Conservation (phyloP, 495 filamentous ascomycete species). For the Penicillium turbatum region DNA sequence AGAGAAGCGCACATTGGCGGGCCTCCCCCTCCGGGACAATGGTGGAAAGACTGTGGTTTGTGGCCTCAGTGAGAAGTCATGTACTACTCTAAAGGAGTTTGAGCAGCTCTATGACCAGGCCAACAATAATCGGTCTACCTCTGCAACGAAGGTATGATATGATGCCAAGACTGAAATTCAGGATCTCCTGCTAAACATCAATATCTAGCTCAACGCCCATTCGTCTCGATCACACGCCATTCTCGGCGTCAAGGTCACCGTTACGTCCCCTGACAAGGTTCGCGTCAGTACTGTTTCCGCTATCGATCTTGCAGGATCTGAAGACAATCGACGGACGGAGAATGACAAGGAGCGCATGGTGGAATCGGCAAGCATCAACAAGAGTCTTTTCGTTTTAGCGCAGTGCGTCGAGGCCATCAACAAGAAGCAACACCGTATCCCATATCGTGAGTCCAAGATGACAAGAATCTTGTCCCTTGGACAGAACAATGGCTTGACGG, state of each 20-base stretch:
- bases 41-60: conserved; percentile 88
- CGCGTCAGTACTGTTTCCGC: conserved; percentile 81
- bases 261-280: conserved; percentile 66
- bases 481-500: conserved; percentile 90
- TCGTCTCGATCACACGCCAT: conserved; percentile 93
- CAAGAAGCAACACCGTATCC: conserved; percentile 74
- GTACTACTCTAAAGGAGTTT: conserved; percentile 86
- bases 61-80: conserved; percentile 81
- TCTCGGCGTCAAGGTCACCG: conserved; percentile 79
- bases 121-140: conserved; percentile 87
- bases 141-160: conserved; percentile 69
- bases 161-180: no score
- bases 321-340: conserved; percentile 91
- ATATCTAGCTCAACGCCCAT: conserved; percentile 72
- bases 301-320: conserved; percentile 94
- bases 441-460: conserved; percentile 96
- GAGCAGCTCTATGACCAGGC: conserved; percentile 89
- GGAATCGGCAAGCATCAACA: conserved; percentile 98
- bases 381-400: conserved; percentile 88
- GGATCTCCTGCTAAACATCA: neutral
- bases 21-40: conserved; percentile 83
- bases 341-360: conserved; percentile 91
- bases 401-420: conserved; percentile 96
- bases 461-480: conserved; percentile 88
- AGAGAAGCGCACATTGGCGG: conserved; percentile 81